These are phyloP conservation scores for Tricladium varicosporioides DNA, from an alignment of 2,329 filamentous ascomycete species.

Conservation along the genomic window DNA sequence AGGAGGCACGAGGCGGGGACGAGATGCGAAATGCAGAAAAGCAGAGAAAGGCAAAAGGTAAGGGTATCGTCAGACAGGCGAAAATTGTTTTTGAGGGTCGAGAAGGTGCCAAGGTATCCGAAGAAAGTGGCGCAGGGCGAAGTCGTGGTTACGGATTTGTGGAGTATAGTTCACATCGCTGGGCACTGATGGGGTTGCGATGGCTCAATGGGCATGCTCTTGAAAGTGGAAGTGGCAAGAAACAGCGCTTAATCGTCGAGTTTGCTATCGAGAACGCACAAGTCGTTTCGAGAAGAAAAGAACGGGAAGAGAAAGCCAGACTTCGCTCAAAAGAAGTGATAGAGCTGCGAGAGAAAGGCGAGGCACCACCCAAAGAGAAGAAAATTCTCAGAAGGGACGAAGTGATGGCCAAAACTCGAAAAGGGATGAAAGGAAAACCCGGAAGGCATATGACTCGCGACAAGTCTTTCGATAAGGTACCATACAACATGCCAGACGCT, in stretches of 20 bases:
- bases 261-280: slow-evolving; percentile 98
- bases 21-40: slow-evolving; percentile 80
- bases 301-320: slow-evolving; percentile 56
- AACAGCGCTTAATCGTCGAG: slow-evolving; percentile 88
- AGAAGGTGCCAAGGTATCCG: slow-evolving; percentile 79
- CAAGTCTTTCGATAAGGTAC: slow-evolving; percentile 25
- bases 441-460: slow-evolving; percentile 19
- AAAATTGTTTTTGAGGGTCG: slow-evolving; percentile 92
- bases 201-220: slow-evolving; percentile 82
- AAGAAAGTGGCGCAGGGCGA: slow-evolving; percentile 73
- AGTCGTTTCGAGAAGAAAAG: slow-evolving; percentile 77
- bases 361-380: slow-evolving; percentile 34
- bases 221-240: slow-evolving; percentile 66
- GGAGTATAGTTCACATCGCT: slow-evolving; percentile 91
- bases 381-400: slow-evolving; percentile 30
- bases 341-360: slow-evolving; percentile 32
- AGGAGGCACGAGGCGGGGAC: slow-evolving; percentile 74
- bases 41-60: slow-evolving; percentile 75
- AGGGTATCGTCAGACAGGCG: slow-evolving; percentile 85
- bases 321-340: slow-evolving; percentile 37
- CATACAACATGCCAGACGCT: slow-evolving; percentile 2
- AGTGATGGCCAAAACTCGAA: slow-evolving; percentile 37
- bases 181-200: slow-evolving; percentile 89
- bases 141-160: slow-evolving; percentile 96
- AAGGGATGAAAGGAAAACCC: slow-evolving; percentile 32